Evolutionary conservation across 441 rosid genomes (phyloP).

Genomic region (Aleurites moluccanus): DNA sequence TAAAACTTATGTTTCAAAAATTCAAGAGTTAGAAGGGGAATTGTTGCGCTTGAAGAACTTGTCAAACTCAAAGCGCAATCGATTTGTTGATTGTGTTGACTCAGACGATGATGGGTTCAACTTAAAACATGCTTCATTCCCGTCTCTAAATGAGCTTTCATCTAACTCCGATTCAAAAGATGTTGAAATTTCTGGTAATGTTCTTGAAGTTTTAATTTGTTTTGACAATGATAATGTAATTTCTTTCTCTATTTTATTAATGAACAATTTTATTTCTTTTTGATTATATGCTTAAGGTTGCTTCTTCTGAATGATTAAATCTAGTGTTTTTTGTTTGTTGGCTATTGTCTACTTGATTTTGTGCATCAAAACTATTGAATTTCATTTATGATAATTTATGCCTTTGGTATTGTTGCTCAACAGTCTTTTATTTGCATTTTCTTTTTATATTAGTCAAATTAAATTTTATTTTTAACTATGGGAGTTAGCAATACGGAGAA

Average conservation of each 20-base stretch:
- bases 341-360: not conserved
- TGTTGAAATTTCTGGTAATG: conserved; percentile 56
- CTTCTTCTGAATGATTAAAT: not conserved
- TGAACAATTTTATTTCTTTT: not conserved
- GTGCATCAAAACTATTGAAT: not conserved
- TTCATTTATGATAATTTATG: not conserved
- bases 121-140: conserved; percentile 49
- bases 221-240: not conserved
- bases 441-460: not conserved
- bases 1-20: conserved; percentile 69
- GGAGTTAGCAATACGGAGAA: not conserved
- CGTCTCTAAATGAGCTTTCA: conserved; percentile 54
- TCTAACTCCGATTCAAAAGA: conserved; percentile 53
- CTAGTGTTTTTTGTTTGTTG: not conserved
- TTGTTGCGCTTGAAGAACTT: conserved; percentile 54
- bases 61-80: conserved; percentile 42
- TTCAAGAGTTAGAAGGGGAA: conserved; percentile 93
- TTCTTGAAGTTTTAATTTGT: not conserved
- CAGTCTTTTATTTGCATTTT: not conserved
- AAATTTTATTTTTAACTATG: not conserved
- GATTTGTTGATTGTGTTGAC: conserved; percentile 45
- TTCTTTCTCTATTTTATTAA: not conserved
- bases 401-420: not conserved
- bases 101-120: conserved; percentile 62
- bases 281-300: not conserved